A percentile compares a stretch with the other conserved stretches of the same genome.
These are phyloP conservation scores for Umbelopsis ramanniana DNA, from an alignment of 192 early-diverging fungal species.

Conservation along the genomic window DNA sequence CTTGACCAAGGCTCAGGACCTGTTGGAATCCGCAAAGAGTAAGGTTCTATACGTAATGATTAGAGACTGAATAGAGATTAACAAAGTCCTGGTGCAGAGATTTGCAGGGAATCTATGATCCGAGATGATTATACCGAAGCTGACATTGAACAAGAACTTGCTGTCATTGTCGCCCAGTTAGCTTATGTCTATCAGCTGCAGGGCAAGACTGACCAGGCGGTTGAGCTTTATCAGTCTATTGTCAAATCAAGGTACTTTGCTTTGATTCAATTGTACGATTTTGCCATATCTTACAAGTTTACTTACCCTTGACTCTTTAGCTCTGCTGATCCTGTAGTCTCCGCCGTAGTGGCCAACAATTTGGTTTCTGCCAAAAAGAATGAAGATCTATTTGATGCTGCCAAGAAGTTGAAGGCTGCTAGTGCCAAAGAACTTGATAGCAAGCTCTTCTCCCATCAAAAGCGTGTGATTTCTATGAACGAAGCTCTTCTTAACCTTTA, in stretches of 20 bases:
- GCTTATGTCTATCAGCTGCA: conserved; percentile 71
- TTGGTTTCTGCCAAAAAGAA: conserved; percentile 59
- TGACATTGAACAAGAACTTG: conserved; percentile 67
- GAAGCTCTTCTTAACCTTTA: conserved; percentile 61
- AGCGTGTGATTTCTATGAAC: conserved; percentile 65
- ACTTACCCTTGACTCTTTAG: conserved; percentile 29
- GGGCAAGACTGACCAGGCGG: conserved; percentile 54
- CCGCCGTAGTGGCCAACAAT: conserved; percentile 74
- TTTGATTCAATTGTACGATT: neutral
- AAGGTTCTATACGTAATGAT: conserved; percentile 5
- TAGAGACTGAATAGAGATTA: neutral
- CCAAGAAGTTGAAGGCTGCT: conserved; percentile 59
- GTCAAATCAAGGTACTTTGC: conserved; percentile 34
- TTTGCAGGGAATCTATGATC: conserved; percentile 53
- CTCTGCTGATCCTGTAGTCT: conserved; percentile 55
- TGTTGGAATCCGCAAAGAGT: conserved; percentile 63
- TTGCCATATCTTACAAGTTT: neutral
- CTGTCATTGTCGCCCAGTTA: conserved; percentile 64
- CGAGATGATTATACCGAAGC: conserved; percentile 57
- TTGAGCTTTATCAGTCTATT: conserved; percentile 61
- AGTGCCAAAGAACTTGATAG: conserved; percentile 57
- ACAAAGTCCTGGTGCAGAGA: conserved; percentile 26
- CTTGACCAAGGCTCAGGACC: conserved; percentile 51
- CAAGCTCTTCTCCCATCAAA: conserved; percentile 63
- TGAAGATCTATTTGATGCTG: conserved; percentile 61